Evolutionary conservation across 441 rosid genomes (phyloP), one percentile per base, ranked within the genome.

Genomic region (Lepidium campestre): DNA sequence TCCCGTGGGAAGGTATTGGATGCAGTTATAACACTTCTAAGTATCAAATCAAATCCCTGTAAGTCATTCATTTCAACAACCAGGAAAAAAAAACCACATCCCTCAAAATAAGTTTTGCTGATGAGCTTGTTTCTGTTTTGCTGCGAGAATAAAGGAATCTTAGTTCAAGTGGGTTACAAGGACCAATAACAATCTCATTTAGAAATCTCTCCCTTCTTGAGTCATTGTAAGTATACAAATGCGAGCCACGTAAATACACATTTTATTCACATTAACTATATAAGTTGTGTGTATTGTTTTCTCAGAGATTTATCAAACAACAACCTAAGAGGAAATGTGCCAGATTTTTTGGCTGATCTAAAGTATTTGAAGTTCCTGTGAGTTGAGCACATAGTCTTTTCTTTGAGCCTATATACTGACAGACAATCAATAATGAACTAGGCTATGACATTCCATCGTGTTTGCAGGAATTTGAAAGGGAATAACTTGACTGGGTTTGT

Each of bases 281-380:
- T 39, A 2, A 45, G 58, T 44, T 32, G 10, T 37, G 13, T 59
- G 50, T 58, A 17, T 22, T 65, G 39, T 59, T 54, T 57, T 69
- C 45, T 45, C 75, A 85, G 91, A 76, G 90, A 87, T 52, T 75
- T 87, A 67, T 82, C 94, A 9, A 71, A 81, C 78, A 87, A 87
- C 62, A 68, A 52, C 70, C 64, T 87, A 15, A 78, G 58, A 13
- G 93, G 89, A 64, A 3, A 35, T 17, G 56, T 83, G 36, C 93
- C 87, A 0, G 80, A 73, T 2, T 75, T 77, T 74, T 73, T 85
- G 25, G 67, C 76, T 12, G 70, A 74, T 67, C 82, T 87, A 23
- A 44, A 75, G 44, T 19, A 71, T 36, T 68, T 87, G 70, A 82
- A 48, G 45, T 54, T 60, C 57, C 70, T 85, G 89, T 85, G 54